These are phyloP conservation scores for Pholiota adiposa DNA, from an alignment of 1,284 basidiomycete species.

Conservation along the genomic window DNA sequence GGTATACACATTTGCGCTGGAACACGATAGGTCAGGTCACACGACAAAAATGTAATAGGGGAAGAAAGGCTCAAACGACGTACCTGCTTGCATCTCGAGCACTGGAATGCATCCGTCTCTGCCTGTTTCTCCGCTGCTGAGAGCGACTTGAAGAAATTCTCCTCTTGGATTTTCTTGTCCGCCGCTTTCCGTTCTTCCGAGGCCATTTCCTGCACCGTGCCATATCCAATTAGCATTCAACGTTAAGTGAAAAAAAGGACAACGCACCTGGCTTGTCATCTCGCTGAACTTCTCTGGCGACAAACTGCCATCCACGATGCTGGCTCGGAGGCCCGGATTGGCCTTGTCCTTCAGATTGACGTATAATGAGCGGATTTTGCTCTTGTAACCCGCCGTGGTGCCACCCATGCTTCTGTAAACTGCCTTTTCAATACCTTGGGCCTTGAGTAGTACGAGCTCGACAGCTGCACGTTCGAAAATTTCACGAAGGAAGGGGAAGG, in stretches of 20 bases:
- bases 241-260: neutral
- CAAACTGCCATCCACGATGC: constrained; percentile 84
- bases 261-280: constrained; percentile 80
- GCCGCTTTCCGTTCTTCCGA: constrained; percentile 88
- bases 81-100: constrained; percentile 88
- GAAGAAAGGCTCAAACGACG: constrained; percentile 14
- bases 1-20: constrained; percentile 89
- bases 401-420: constrained; percentile 54
- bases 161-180: constrained; percentile 82
- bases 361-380: constrained; percentile 89
- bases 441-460: constrained; percentile 63
- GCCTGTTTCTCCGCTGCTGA: constrained; percentile 90
- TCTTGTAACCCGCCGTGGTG: constrained; percentile 61
- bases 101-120: constrained; percentile 99
- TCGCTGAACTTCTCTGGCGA: constrained; percentile 70
- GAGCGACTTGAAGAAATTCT: constrained; percentile 92
- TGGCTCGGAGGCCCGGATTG: constrained; percentile 87
- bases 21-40: constrained; percentile 4
- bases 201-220: constrained; percentile 82
- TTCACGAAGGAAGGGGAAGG: neutral
- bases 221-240: neutral
- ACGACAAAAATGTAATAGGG: neutral
- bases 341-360: constrained; percentile 95
- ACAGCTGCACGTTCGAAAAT: constrained; percentile 52
- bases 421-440: constrained; percentile 63